Conservation (phyloP, 768 basidiomycete genomes). For the Leucocoprinus birnbaumii region DNA sequence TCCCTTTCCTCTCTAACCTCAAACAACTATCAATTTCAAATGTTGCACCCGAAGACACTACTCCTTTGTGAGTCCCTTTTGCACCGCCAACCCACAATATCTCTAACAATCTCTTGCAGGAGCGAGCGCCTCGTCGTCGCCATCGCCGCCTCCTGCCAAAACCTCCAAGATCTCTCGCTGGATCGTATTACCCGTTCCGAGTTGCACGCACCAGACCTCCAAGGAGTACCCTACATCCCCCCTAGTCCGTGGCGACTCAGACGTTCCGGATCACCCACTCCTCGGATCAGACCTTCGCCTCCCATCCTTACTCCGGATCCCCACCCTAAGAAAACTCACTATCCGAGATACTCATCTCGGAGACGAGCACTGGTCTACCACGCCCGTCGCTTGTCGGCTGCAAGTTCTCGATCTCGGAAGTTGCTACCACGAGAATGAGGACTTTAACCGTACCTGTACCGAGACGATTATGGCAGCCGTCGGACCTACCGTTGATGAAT, state of each 20-base stretch:
- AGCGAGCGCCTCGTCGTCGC: slow-evolving; percentile 70
- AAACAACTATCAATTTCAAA: slow-evolving; percentile 47
- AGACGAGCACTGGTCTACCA: slow-evolving; percentile 52
- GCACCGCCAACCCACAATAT: slow-evolving; percentile 12
- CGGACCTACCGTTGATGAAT: slow-evolving; percentile 51
- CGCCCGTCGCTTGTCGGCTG: slow-evolving; percentile 48
- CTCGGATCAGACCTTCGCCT: slow-evolving; percentile 58
- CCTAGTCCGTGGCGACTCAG: slow-evolving; percentile 56
- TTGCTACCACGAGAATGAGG: slow-evolving; percentile 51
- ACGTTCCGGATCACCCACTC: slow-evolving; percentile 53
- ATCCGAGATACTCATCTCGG: slow-evolving; percentile 74
- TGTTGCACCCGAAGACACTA: slow-evolving; percentile 32
- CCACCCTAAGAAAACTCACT: slow-evolving; percentile 56
- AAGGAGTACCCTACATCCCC: slow-evolving; percentile 55
- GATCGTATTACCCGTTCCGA: slow-evolving; percentile 65
- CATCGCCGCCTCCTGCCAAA: slow-evolving; percentile 57
- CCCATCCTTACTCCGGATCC: slow-evolving; percentile 63
- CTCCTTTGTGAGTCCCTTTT: slow-evolving; percentile 42
- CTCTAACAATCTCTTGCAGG: slow-evolving; percentile 33
- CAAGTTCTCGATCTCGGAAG: slow-evolving; percentile 56
- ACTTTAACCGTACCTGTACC: slow-evolving; percentile 51
- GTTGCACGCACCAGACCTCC: slow-evolving; percentile 60
- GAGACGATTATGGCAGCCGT: slow-evolving; percentile 62
- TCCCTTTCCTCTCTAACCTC: slow-evolving; percentile 40
- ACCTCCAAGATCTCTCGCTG: slow-evolving; percentile 53